Base-by-base conservation (phyloP, 768 basidiomycete species). In the Phylloporus sp. region DNA sequence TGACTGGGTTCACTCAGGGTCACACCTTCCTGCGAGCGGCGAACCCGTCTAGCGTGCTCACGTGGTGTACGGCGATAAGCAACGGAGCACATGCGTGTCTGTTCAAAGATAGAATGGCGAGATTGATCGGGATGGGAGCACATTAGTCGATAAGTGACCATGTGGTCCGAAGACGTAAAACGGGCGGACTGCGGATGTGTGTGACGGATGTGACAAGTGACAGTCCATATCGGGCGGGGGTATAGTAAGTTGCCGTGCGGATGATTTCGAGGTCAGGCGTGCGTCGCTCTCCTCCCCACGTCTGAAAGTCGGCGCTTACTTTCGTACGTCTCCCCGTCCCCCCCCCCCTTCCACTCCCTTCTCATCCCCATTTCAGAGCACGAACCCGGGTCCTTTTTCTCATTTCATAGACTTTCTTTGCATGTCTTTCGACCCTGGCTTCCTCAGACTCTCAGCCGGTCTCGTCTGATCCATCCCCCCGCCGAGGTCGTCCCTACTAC, bases 401-500 rank as follows among this genome's bases (percentile, higher is more conserved):
- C 32, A 24, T n/a, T 3, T 6, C 39, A 29, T 55, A 50, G 53
- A 59, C 45, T 49, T 45, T 48, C 47, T 50, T 59, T 67, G 65
- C 61, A 66, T 67, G 65, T 57, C 59, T 45, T 43, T 62, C 56
- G 56, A 59, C 52, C 62, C 65, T 63, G 55, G 58, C 52, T 49
- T 45, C 34, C 54, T 67, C 65, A 66, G 65, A 63, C 65, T 65
- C 58, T 53, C 63, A 63, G 65, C 65, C 58, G 65, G 80, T 77
- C 81, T 78, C 72, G 80, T 80, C 80, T 80, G 80, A 76, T 73
- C 70, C 64, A 61, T 39, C 38, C 49, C 41, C 50, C 40, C 55
- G 45, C 57, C 70, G 59, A 67, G 67, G 66, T 64, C 68, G 66
- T 61, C 60, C 54, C 38, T 69, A 62, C 59, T 57, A 66, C 55